Percentiles rank a stretch among this genome's conserved stretches.
Evolutionary conservation across 345 rosid genomes (phyloP).

Genomic region (Salix purpurea): DNA sequence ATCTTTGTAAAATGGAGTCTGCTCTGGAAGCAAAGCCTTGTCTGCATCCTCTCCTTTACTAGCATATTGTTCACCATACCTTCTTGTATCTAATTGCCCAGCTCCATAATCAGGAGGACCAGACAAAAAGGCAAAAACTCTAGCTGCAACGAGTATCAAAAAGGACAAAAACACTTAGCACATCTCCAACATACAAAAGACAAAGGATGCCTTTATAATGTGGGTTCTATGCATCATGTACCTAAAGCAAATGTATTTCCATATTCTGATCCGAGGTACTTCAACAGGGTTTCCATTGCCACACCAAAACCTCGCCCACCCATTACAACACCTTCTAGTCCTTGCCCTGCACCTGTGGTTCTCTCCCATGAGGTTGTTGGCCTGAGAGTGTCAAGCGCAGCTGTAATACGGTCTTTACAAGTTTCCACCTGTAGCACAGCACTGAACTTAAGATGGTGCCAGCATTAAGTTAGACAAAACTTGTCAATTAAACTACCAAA

Average conservation of each 20-base stretch:
- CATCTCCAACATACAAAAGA: not conserved
- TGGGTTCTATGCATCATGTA: conserved; percentile 19
- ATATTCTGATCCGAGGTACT: conserved; percentile 90
- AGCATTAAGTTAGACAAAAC: not conserved
- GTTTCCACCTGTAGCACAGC: conserved; percentile 62
- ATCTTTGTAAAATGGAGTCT: conserved; percentile 95
- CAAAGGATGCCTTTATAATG: not conserved
- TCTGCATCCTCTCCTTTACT: conserved; percentile 99
- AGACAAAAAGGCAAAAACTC: conserved; percentile 89
- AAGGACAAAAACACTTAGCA: conserved; percentile 11
- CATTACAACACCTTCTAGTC: conserved; percentile 79
- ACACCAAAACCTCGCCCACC: conserved; percentile 97
- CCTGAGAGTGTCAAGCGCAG: conserved; percentile 92
- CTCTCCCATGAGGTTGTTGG: conserved; percentile 98
- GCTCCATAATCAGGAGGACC: conserved; percentile 99
- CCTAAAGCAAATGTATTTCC: conserved; percentile 96
- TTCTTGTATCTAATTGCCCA: conserved; percentile 92
- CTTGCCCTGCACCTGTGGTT: conserved; percentile 70
- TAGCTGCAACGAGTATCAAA: conserved; percentile 58
- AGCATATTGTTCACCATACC: conserved; percentile 98
- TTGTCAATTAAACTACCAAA: not conserved
- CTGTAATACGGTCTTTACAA: conserved; percentile 83
- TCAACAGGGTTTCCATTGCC: conserved; percentile 93
- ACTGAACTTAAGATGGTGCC: conserved; percentile 5
- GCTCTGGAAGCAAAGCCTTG: conserved; percentile 96